These are phyloP conservation scores for Mycena polygramma DNA, from an alignment of 768 basidiomycete genomes.

Conservation along the genomic window DNA sequence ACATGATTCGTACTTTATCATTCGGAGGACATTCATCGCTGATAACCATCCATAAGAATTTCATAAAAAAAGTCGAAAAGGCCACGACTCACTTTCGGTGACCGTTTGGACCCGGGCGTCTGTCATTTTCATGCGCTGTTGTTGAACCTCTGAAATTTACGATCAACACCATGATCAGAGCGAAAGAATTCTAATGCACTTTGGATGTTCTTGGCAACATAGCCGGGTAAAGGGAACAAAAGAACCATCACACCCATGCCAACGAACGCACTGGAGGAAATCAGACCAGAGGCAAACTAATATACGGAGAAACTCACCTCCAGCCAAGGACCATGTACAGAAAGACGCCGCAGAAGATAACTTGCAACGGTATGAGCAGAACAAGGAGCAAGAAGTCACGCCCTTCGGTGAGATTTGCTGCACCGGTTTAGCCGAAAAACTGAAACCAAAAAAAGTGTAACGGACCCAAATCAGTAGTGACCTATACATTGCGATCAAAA, in stretches of 20 bases:
- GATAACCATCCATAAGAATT: background rate
- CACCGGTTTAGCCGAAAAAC: background rate
- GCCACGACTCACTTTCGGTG: slow-evolving; percentile 64
- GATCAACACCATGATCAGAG: background rate
- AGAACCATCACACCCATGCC: slow-evolving; percentile 55
- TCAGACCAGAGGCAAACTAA: background rate
- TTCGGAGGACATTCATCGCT: slow-evolving; percentile 70
- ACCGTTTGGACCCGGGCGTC: slow-evolving; percentile 74
- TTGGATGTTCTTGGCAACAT: slow-evolving; percentile 63
- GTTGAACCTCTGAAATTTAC: slow-evolving; percentile 51
- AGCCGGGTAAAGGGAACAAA: slow-evolving; percentile 67
- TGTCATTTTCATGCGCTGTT: slow-evolving; percentile 65
- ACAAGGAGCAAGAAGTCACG: slow-evolving; percentile 30
- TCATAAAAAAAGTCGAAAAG: slow-evolving; percentile 19
- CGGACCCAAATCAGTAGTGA: background rate
- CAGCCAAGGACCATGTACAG: slow-evolving; percentile 63
- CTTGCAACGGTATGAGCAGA: slow-evolving; percentile 52
- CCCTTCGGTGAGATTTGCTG: slow-evolving; percentile 29
- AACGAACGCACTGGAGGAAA: slow-evolving; percentile 60
- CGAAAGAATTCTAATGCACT: slow-evolving; percentile 21
- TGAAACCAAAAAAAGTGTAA: background rate
- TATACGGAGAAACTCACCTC: slow-evolving; percentile 49
- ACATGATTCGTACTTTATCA: slow-evolving; percentile 61
- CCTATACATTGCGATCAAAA: background rate
- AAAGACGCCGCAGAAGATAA: slow-evolving; percentile 55